phyloP scores from a whole-genome alignment of 2,329 filamentous ascomycete species.

The Bipolaris cookei region DNA sequence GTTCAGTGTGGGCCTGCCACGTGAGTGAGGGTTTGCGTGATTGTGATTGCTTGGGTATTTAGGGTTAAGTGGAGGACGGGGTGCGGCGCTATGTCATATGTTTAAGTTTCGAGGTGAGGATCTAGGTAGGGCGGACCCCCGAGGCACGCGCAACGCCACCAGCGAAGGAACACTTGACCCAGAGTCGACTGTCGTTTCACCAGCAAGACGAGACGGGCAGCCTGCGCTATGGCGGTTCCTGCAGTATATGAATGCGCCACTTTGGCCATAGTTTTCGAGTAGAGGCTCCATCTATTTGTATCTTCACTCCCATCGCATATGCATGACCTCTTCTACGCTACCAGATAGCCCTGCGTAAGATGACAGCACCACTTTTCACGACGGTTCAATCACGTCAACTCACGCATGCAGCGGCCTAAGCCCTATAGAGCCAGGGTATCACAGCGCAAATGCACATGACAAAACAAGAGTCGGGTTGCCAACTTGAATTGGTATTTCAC shows the following conservation, averaged over 20 bases:
- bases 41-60: conserved; percentile 1
- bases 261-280: not conserved
- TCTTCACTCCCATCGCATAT: not conserved
- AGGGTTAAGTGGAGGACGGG: conserved; percentile 18
- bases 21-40: conserved; percentile 1
- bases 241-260: not conserved
- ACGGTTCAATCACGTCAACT: not conserved
- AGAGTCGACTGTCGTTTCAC: not conserved
- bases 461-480: conserved; percentile 12
- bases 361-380: not conserved
- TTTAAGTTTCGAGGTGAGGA: conserved; percentile 3
- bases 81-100: conserved; percentile 23
- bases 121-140: conserved; percentile 16
- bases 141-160: conserved; percentile 14
- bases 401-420: not conserved
- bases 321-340: not conserved
- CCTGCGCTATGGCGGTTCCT: not conserved
- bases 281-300: not conserved
- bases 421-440: not conserved
- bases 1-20: conserved; percentile 29
- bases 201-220: not conserved
- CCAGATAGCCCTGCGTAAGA: not conserved
- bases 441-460: not conserved
- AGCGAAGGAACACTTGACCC: conserved; percentile 1
- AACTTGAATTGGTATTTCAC: conserved; percentile 31